Evolutionary conservation across 805 yeast species (phyloP).

Genomic region (Barnettozyma sp.): DNA sequence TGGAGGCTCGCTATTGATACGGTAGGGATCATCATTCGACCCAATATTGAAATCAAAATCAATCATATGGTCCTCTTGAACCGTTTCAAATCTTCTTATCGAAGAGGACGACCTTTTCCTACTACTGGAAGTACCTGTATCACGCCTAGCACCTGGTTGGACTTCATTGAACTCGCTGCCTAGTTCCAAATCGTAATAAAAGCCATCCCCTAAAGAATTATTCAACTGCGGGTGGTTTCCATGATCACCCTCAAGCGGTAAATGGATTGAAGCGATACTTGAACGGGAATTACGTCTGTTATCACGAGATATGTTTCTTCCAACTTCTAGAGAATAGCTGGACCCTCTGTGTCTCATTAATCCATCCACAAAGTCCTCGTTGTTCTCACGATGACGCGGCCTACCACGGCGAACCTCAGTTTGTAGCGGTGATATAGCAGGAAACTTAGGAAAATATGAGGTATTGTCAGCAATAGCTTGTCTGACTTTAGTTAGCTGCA

Average conservation of each 20-base stretch:
- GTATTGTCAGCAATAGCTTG: neutral
- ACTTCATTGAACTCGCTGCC: slow-evolving; percentile 9
- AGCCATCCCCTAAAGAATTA: slow-evolving; percentile 2
- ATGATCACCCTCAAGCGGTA: slow-evolving; percentile 9
- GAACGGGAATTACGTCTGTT: slow-evolving; percentile 23
- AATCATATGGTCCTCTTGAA: slow-evolving; percentile 13
- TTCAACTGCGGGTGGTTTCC: slow-evolving; percentile 1
- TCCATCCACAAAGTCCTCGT: slow-evolving; percentile 22
- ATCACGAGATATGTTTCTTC: slow-evolving; percentile 19
- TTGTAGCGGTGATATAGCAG: neutral
- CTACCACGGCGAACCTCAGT: slow-evolving; percentile 12
- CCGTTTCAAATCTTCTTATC: slow-evolving; percentile 12
- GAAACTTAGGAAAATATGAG: slow-evolving; percentile 3
- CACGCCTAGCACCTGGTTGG: slow-evolving; percentile 4
- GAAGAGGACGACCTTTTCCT: slow-evolving; percentile 17
- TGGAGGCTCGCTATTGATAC: neutral
- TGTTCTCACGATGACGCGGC: slow-evolving; percentile 8
- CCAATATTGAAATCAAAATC: slow-evolving; percentile 11
- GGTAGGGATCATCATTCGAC: slow-evolving; percentile 2
- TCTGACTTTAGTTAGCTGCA: neutral
- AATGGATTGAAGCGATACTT: slow-evolving; percentile 17
- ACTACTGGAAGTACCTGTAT: slow-evolving; percentile 6
- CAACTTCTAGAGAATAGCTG: slow-evolving; percentile 20
- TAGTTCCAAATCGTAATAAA: slow-evolving; percentile 13
- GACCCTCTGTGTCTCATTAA: slow-evolving; percentile 22